Conservation (phyloP, 2,329 filamentous ascomycete genomes). For the Penicillium glabrum region DNA sequence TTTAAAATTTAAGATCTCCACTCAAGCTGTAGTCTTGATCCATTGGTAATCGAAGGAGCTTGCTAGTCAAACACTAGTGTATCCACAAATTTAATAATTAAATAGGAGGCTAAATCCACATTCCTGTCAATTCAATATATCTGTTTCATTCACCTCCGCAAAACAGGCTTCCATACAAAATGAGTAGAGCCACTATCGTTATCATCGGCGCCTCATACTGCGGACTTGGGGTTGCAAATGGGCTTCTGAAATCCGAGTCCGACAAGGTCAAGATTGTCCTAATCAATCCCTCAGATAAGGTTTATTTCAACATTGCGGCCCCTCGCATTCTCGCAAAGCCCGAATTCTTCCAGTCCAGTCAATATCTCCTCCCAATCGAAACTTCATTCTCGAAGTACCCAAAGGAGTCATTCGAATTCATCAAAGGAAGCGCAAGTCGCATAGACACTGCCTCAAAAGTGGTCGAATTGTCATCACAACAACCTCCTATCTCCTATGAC, state of each 20-base stretch:
- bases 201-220: conserved; percentile 6
- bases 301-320: conserved; percentile 7
- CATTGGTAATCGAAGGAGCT: background rate
- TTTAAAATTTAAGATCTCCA: background rate
- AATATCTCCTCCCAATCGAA: background rate
- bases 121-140: background rate
- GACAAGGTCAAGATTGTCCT: background rate
- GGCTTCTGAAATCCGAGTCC: background rate
- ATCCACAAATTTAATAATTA: background rate
- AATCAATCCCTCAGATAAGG: conserved; percentile 3
- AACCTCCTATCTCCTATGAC: background rate
- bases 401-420: background rate
- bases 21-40: background rate
- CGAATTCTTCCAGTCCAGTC: background rate
- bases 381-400: background rate
- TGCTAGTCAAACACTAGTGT: background rate
- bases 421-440: conserved; percentile 1
- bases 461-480: background rate
- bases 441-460: background rate
- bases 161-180: background rate
- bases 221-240: conserved; percentile 1
- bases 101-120: background rate
- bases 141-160: background rate
- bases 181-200: background rate
- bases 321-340: conserved; percentile 1